Conservation (phyloP, 2,329 filamentous ascomycete species). For the Tolypocladium album region DNA sequence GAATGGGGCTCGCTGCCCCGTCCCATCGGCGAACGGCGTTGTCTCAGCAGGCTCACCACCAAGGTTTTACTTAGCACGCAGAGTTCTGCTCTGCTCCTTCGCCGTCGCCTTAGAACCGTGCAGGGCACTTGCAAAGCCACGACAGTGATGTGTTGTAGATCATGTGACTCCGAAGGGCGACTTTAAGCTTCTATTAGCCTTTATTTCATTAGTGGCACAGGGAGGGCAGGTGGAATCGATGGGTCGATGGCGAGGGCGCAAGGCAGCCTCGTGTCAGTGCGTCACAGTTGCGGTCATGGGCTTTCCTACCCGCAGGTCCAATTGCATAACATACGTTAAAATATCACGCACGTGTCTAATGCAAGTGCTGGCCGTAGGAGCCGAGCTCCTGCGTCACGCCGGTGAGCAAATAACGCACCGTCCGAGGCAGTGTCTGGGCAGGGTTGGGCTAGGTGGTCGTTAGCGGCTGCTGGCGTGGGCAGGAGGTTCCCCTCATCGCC, state of each 20-base stretch:
- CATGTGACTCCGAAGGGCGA: constrained; percentile 4
- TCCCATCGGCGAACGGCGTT: neutral
- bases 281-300: neutral
- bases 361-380: neutral
- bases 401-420: neutral
- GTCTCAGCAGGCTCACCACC: neutral
- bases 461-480: neutral
- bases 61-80: neutral
- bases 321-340: neutral
- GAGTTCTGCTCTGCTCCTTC: too few species aligned
- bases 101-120: neutral
- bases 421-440: neutral
- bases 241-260: neutral
- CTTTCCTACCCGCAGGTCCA: neutral
- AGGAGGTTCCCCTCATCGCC: neutral
- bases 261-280: neutral
- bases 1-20: neutral
- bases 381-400: neutral
- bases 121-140: neutral
- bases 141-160: neutral
- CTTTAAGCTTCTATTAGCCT: constrained; percentile 8
- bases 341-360: neutral
- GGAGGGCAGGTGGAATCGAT: neutral
- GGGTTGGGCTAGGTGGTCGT: neutral
- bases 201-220: neutral